These are phyloP conservation scores for Annulohypoxylon maeteangense DNA, from an alignment of 495 filamentous ascomycete species.

Conservation along the genomic window DNA sequence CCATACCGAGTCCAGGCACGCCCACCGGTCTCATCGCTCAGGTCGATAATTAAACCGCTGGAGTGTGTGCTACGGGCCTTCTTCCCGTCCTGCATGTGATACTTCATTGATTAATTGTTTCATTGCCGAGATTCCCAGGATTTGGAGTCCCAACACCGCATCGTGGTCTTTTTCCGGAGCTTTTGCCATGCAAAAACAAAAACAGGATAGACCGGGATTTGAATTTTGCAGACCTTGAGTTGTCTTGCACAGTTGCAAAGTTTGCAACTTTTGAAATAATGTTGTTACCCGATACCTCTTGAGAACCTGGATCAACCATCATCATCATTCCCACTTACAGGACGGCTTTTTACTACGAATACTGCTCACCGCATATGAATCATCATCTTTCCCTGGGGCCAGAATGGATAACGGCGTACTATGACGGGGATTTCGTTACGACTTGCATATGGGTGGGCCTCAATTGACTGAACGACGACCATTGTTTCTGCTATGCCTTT, in stretches of 20 bases:
- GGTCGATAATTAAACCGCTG: constrained; percentile 42
- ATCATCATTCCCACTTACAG: constrained; percentile 24
- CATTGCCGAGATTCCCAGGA: constrained; percentile 50
- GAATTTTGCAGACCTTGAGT: constrained; percentile 48
- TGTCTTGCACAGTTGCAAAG: constrained; percentile 58
- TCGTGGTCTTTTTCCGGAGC: constrained; percentile 40
- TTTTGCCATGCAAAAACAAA: constrained; percentile 48
- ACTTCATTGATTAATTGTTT: constrained; percentile 48
- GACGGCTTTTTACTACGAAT: constrained; percentile 39
- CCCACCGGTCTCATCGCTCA: constrained; percentile 44
- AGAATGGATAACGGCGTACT: constrained; percentile 51
- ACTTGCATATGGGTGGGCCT: constrained; percentile 50
- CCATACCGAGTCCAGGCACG: constrained; percentile 53
- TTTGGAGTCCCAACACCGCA: constrained; percentile 45
- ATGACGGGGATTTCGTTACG: constrained; percentile 45
- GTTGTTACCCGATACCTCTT: constrained; percentile 40
- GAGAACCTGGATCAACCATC: constrained; percentile 36
- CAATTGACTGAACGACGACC: constrained; percentile 47
- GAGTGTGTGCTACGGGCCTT: constrained; percentile 43
- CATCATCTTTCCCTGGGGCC: constrained; percentile 33
- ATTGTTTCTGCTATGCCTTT: constrained; percentile 46
- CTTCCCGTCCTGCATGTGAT: constrained; percentile 40
- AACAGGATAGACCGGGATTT: constrained; percentile 53
- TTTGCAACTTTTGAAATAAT: constrained; percentile 55
- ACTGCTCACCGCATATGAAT: constrained; percentile 42